Percentiles rank a stretch among this genome's conserved stretches.
Evolutionary conservation across 495 filamentous ascomycete species (phyloP).

Genomic region (Xylaria telfairii): DNA sequence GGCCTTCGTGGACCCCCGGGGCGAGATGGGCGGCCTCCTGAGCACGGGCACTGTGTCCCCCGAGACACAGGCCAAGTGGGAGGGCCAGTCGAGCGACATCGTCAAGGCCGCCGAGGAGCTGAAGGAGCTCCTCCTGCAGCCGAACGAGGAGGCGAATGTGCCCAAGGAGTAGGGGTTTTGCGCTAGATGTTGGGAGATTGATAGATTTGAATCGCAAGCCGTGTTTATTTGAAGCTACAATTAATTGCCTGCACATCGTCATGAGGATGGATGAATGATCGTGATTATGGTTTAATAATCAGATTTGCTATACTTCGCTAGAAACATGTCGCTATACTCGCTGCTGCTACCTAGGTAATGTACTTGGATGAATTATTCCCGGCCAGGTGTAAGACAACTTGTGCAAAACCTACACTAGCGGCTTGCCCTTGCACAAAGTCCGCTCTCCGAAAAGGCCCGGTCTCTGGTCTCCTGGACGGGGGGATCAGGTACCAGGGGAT

Average conservation of each 20-base stretch:
- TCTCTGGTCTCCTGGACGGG: neutral
- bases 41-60: constrained; percentile 39
- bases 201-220: neutral
- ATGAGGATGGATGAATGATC: no score
- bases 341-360: neutral
- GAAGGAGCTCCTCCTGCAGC: constrained; percentile 36
- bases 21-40: constrained; percentile 36
- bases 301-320: neutral
- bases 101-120: constrained; percentile 42
- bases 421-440: neutral
- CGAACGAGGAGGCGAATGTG: constrained; percentile 22
- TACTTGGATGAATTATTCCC: neutral
- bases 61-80: constrained; percentile 36
- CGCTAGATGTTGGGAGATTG: neutral
- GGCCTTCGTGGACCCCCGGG: constrained; percentile 36
- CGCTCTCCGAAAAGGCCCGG: no score
- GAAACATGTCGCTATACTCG: neutral
- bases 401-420: neutral
- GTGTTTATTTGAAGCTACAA: neutral
- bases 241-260: neutral
- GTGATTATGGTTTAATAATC: neutral
- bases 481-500: neutral
- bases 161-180: constrained; percentile 8
- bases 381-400: neutral
- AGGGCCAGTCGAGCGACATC: constrained; percentile 31